These are phyloP conservation scores for Drechslera avenae DNA, from an alignment of 2,329 filamentous ascomycete species.

Conservation along the genomic window DNA sequence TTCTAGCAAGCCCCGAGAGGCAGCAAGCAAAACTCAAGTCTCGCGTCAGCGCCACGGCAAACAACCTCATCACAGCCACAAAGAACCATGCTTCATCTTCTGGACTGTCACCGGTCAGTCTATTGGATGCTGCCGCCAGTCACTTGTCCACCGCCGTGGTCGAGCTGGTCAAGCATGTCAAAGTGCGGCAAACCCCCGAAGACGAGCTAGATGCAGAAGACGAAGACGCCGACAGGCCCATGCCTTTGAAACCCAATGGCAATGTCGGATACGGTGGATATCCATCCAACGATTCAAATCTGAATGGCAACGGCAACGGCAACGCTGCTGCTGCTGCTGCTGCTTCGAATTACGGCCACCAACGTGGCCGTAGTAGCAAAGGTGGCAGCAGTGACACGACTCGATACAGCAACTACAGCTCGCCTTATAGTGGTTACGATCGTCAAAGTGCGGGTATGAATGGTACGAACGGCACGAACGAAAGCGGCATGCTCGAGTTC, in stretches of 20 bases:
- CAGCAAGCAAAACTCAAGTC: conserved; percentile 74
- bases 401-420: conserved; percentile 44
- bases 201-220: conserved; percentile 75
- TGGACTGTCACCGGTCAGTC: conserved; percentile 88
- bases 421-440: conserved; percentile 45
- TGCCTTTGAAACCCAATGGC: conserved; percentile 39
- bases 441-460: conserved; percentile 39
- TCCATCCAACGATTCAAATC: conserved; percentile 28
- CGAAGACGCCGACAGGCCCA: conserved; percentile 54
- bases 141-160: conserved; percentile 86
- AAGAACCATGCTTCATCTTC: conserved; percentile 86
- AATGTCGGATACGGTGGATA: conserved; percentile 29
- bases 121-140: conserved; percentile 90
- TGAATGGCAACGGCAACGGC: conserved; percentile 18
- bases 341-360: conserved; percentile 20
- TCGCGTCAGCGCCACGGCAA: conserved; percentile 88
- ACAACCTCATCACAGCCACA: conserved; percentile 91
- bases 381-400: conserved; percentile 45
- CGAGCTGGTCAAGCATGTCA: conserved; percentile 81
- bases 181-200: conserved; percentile 76
- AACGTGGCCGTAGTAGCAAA: conserved; percentile 41
- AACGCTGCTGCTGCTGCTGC: too few relatives aligned
- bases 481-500: conserved; percentile 59
- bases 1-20: conserved; percentile 43
- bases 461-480: conserved; percentile 29